Percentiles rank a stretch among this genome's conserved stretches.
Conservation (phyloP, 495 filamentous ascomycete genomes). For the Aspergillus bertholletiae region DNA sequence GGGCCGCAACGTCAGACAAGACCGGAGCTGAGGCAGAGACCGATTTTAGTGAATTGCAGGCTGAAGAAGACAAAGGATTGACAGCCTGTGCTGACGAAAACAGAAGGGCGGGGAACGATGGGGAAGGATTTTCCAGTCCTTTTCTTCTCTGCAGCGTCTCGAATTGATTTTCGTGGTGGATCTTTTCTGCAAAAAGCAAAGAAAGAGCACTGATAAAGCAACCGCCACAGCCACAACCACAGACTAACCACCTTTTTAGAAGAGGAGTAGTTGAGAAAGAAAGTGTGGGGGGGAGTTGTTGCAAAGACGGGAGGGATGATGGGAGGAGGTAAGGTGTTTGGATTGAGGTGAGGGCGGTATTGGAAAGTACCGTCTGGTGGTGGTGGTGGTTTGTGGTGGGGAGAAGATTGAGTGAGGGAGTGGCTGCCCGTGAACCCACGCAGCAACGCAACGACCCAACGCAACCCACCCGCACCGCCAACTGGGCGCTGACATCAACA, state of each 20-base stretch:
- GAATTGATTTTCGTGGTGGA: background rate
- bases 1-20: slow-evolving; percentile 17
- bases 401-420: slow-evolving; percentile 18
- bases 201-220: slow-evolving; percentile 5
- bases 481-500: slow-evolving; percentile 26
- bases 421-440: slow-evolving; percentile 20
- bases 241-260: slow-evolving; percentile 9
- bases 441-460: slow-evolving; percentile 7
- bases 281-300: slow-evolving; percentile 7
- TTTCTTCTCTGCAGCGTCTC: slow-evolving; percentile 1
- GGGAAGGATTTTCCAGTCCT: slow-evolving; percentile 1
- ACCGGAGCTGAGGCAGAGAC: slow-evolving; percentile 10
- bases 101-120: slow-evolving; percentile 8
- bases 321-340: slow-evolving; percentile 13
- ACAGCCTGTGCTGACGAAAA: slow-evolving; percentile 19
- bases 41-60: slow-evolving; percentile 13
- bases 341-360: slow-evolving; percentile 22
- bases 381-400: slow-evolving; percentile 11
- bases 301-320: slow-evolving; percentile 5
- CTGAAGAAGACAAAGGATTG: slow-evolving; percentile 23
- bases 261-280: slow-evolving; percentile 7
- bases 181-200: slow-evolving; percentile 4
- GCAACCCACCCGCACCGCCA: slow-evolving; percentile 3
- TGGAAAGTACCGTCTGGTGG: slow-evolving; percentile 16
- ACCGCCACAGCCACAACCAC: slow-evolving; percentile 13